Evolutionary conservation across 2,329 filamentous ascomycete genomes (phyloP), one percentile per base, ranked within the genome.

Genomic region (Aschersonia sp.): DNA sequence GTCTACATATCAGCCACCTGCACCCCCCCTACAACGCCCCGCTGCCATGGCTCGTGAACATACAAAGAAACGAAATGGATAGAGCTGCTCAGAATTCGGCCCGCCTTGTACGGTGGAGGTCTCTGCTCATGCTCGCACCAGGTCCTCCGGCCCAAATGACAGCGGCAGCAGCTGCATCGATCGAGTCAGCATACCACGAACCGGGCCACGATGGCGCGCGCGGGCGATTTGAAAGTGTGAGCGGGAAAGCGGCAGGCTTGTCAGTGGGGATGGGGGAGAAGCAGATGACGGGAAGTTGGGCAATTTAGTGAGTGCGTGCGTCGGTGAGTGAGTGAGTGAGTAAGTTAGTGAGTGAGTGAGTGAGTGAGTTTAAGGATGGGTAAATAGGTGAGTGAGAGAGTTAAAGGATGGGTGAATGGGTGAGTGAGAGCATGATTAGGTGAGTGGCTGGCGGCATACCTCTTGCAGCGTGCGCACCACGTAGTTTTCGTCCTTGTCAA

Each of bases 401-500:
- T n/a, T n/a, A n/a, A n/a, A n/a, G n/a, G n/a, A n/a, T 22, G 22
- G 3, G 22, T 22, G 22, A 22, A 3, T 22, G 22, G 3, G 22
- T 22, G 22, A 22, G 22, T 22, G 22, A 22, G 22, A 39, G 35
- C n/a, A 39, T 39, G n/a, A 39, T 2, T 39, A 4, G n/a, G 35
- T 39, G 35, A 39, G 35, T 2, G 3, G 22, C 22, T 22, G 22
- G 3, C 22, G 22, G 57, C 70, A 57, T 59, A 81, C 79, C 67
- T 87, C 73, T 53, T 80, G 78, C 48, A 94, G 68, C 30, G 72
- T 83, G 66, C 79, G 71, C 30, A 86, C 77, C n/a, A 79, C 70
- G 56, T 75, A 88, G 51, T 82, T 76, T 2, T 81, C 83, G 52
- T 88, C 76, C 62, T 81, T 83, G 63, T 94, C 88, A 65, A 94